Evolutionary conservation across 75 land plant genomes (phyloP), one percentile per base, ranked within the genome.

Genomic region (Picea sitchensis): DNA sequence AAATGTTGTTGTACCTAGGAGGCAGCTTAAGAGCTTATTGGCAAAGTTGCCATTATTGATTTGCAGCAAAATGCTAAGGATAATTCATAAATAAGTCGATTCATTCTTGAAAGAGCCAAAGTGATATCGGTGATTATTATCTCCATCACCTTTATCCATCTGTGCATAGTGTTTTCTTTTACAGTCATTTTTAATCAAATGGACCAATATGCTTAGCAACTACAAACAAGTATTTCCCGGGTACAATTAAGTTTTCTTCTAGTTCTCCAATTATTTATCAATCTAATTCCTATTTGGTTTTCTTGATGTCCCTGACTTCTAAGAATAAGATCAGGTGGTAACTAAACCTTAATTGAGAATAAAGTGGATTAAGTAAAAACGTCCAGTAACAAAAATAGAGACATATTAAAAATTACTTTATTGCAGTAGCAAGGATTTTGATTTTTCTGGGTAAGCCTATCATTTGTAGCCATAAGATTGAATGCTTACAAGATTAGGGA

Each of bases 71-170:
- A 71, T 36, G 74, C 26, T 71, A 71, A n/a, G 23, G 21, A 20
- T 47, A 71, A 41, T 71, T 71, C 74, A 44, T 38, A 20, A 41
- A 71, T 38, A 71, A 71, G 54, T 71, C 74, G 3, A 71, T 38
- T 47, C 44, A 7, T 71, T 71, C 14, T 41, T 44, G 54, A 71
- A n/a, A n/a, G 56, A 44, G 51, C 18, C 26, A 8, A 71, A 47
- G 17, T 18, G 12, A 44, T 44, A n/a, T 69, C 5, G 38, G 20
- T 71, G 74, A 21, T 71, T 71, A 44, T 36, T 38, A 36, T 36
- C 8, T 41, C 17, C 34, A 41, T 47, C 38, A 36, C 12, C 74
- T 20, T 71, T 44, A 41, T 71, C 54, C 44, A 60, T 60, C 21
- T n/a, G 18, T 60, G 4, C n/a, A n/a, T 60, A 20, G n/a, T 60